Base-by-base conservation (phyloP, 805 yeast genomes). In the Teunomyces panamensis region DNA sequence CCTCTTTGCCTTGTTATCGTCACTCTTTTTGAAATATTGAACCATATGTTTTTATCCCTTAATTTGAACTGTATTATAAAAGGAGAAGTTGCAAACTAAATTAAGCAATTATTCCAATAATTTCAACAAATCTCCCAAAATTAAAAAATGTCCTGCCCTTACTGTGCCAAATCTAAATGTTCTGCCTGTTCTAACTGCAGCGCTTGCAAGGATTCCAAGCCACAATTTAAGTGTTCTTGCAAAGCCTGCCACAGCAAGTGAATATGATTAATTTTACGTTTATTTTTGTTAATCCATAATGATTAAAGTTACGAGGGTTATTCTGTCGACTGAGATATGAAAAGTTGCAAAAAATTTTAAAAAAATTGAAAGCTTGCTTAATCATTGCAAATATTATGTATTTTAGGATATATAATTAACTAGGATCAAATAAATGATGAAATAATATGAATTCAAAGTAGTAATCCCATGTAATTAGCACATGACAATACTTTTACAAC, bases 131-230 rank as follows among this genome's bases (percentile, higher is more conserved):
- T 20, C 5, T 5, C 6, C 24, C 24, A 20, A 20, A 20, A 4
- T 20, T 20, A 20, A 20, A 44, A 30, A 50, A 47, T 47, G 51
- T 44, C 54, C 29, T 41, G 48, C 35, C 44, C 49, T 45, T 30
- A 46, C 45, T 50, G 54, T 46, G 34, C 49, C 49, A 50, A 48
- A 33, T 41, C 27, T n/a, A 11, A 26, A 17, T 37, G 41, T 24
- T 8, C 41, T 20, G 30, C 46, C 44, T 50, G 54, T 46, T 30
- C 51, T 29, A 45, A 28, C 47, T 50, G 54, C 49, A 50, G 48
- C 27, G 20, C 51, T 27, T 50, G 54, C 45, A 43, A 32, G 16
- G 34, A 16, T 37, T 16, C 20, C 20, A 16, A 16, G 13, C 13
- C 49, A 13, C 26, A 39, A 9, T 6, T 37, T 29, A 47, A 50